Conservation (phyloP, 805 yeast species). For the Candida loeiensis region DNA sequence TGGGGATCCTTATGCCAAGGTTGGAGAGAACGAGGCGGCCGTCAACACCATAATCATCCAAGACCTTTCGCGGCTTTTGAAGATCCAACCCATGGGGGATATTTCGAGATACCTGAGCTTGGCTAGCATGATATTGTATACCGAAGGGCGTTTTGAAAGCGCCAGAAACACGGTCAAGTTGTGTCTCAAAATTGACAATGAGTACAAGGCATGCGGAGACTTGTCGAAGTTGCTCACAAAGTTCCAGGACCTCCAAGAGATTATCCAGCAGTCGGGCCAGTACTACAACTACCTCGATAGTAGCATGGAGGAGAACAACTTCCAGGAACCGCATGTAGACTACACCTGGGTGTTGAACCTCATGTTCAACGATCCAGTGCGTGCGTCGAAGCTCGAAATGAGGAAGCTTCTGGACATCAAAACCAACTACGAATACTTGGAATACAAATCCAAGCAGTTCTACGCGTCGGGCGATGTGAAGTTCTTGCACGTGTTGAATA, state of each 20-base stretch:
- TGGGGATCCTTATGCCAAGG: constrained; percentile 7
- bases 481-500: constrained; percentile 30
- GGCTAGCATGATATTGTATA: constrained; percentile 39
- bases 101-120: constrained; percentile 22
- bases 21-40: constrained; percentile 6
- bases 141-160: constrained; percentile 50
- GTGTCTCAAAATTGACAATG: constrained; percentile 79
- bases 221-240: constrained; percentile 52
- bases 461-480: constrained; percentile 16
- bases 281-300: constrained; percentile 25
- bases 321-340: constrained; percentile 20
- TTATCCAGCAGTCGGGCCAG: constrained; percentile 35
- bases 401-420: constrained; percentile 29
- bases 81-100: constrained; percentile 24
- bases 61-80: constrained; percentile 26
- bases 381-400: constrained; percentile 26
- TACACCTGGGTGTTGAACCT: constrained; percentile 20
- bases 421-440: constrained; percentile 42
- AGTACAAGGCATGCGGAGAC: constrained; percentile 54
- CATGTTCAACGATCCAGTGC: constrained; percentile 26
- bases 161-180: constrained; percentile 53
- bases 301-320: constrained; percentile 9
- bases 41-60: constrained; percentile 17
- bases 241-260: constrained; percentile 37
- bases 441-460: constrained; percentile 33